Evolutionary conservation across 2,329 filamentous ascomycete species (phyloP), one percentile per base, ranked within the genome.

Genomic region (Chaetomium olivaceum): DNA sequence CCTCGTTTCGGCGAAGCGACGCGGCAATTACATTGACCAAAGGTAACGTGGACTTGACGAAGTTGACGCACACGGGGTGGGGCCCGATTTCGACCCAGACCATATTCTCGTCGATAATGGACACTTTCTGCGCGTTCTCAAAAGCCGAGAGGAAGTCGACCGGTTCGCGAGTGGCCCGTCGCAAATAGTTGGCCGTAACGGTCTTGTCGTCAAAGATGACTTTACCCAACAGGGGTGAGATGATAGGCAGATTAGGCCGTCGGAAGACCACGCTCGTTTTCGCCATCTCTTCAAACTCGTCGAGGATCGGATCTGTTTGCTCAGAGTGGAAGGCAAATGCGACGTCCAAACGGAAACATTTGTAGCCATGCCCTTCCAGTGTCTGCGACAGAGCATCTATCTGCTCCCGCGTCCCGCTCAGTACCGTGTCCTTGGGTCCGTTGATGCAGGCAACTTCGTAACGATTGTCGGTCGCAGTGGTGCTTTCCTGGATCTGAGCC

Each of bases 371-470:
- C 21, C 51, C 72, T 52, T 69, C 70, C 29, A 79, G 72, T 60
- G 72, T 68, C 54, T 71, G 67, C 8, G 83, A 81, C 12, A 88
- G 79, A 4, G 78, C 74, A 4, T 77, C 72, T 50, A 85, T 78
- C 63, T 82, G 76, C 1, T 73, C 72, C 0, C 78, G 77, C 5
- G 74, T 71, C 7, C 83, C 84, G 29, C 79, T 80, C 19, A 95
- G 81, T 1, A 95, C 92, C 12, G 89, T 93, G 73, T 92, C 90
- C 58, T 86, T 81, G 0, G 89, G 87, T 0, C 89, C 87, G 71
- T 96, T 96, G 75, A 92, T 84, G 78, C 92, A 95, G 16, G 91
- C 89, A 29, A 85, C 71, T 46, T 84, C 84, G 62, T 33, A 59
- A 1, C 11, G 27, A 2, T 27, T 14, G 27, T 31, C 16, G 36